Evolutionary conservation across 345 rosid genomes (phyloP).

Genomic region (Eucalyptus marginata): DNA sequence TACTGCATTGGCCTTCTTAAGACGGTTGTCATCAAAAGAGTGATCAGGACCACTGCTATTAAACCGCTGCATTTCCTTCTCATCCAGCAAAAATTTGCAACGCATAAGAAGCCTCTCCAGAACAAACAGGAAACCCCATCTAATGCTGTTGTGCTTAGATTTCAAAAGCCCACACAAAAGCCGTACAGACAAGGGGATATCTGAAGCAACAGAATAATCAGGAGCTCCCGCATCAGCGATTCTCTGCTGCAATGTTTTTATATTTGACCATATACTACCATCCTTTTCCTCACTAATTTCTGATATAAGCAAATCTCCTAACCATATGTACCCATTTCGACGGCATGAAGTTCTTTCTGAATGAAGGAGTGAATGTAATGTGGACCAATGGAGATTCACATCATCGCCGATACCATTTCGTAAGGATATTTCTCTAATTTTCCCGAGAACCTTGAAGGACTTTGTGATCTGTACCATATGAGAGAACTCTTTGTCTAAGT

Average conservation of each 20-base stretch:
- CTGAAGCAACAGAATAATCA: slow-evolving; percentile 55
- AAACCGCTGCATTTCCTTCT: slow-evolving; percentile 58
- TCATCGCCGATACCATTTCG: slow-evolving; percentile 37
- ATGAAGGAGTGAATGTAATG: slow-evolving; percentile 93
- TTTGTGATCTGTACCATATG: slow-evolving; percentile 69
- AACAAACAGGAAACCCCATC: slow-evolving; percentile 87
- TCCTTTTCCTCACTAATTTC: slow-evolving; percentile 74
- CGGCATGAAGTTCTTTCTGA: slow-evolving; percentile 72
- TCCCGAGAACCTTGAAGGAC: slow-evolving; percentile 52
- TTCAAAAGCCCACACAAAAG: slow-evolving; percentile 91
- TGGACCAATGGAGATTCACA: slow-evolving; percentile 72
- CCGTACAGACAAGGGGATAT: slow-evolving; percentile 70
- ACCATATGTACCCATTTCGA: slow-evolving; percentile 90
- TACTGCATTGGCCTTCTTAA: slow-evolving; percentile 91
- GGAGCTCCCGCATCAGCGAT: slow-evolving; percentile 61
- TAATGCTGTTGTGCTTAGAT: slow-evolving; percentile 55
- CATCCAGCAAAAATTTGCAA: slow-evolving; percentile 86
- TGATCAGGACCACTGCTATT: slow-evolving; percentile 21
- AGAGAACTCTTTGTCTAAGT: slow-evolving; percentile 77
- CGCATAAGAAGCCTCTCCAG: slow-evolving; percentile 96
- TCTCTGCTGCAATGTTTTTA: slow-evolving; percentile 51
- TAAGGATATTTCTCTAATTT: slow-evolving; percentile 22
- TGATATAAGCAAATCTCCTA: slow-evolving; percentile 84
- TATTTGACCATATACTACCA: slow-evolving; percentile 59
- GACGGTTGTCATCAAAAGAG: slow-evolving; percentile 39